Conservation (phyloP, 1,284 basidiomycete species). For the Sphaerobolus stellatus region DNA sequence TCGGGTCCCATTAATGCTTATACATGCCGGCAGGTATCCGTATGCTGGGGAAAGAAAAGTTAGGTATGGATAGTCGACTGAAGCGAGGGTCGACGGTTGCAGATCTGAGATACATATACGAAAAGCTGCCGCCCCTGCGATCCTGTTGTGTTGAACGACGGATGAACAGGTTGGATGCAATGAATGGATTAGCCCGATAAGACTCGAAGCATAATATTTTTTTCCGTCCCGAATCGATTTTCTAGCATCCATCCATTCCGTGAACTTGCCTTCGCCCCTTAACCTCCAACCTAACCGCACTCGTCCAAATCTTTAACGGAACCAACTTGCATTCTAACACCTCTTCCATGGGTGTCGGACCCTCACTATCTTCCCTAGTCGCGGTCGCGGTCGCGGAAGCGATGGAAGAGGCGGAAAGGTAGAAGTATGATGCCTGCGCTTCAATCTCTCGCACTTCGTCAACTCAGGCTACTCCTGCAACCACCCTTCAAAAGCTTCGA, state of each 20-base stretch:
- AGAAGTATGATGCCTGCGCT: slow-evolving; percentile 49
- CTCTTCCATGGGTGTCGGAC: slow-evolving; percentile 9
- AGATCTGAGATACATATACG: too few relatives aligned
- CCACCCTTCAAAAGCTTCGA: slow-evolving; percentile 72
- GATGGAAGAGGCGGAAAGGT: slow-evolving; percentile 56
- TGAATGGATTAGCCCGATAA: too few relatives aligned
- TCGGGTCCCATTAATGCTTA: too few relatives aligned
- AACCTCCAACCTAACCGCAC: slow-evolving; percentile 2
- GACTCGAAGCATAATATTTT: not conserved
- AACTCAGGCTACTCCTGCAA: slow-evolving; percentile 71
- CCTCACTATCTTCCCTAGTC: not conserved
- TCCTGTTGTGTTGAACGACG: too few relatives aligned
- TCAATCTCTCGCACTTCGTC: slow-evolving; percentile 19
- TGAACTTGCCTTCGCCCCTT: not conserved
- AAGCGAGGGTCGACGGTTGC: too few relatives aligned
- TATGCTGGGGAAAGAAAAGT: too few relatives aligned
- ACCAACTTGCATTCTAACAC: slow-evolving; percentile 56
- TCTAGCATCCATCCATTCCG: not conserved
- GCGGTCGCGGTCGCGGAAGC: slow-evolving; percentile 44
- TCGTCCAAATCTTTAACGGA: slow-evolving; percentile 30
- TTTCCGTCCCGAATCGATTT: not conserved
- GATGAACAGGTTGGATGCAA: too few relatives aligned
- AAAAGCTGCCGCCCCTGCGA: too few relatives aligned
- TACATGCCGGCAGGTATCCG: too few relatives aligned
- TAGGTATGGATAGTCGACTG: too few relatives aligned